These are phyloP conservation scores for Ceratocystis cubensis DNA, from an alignment of 2,329 filamentous ascomycete species.

Conservation along the genomic window DNA sequence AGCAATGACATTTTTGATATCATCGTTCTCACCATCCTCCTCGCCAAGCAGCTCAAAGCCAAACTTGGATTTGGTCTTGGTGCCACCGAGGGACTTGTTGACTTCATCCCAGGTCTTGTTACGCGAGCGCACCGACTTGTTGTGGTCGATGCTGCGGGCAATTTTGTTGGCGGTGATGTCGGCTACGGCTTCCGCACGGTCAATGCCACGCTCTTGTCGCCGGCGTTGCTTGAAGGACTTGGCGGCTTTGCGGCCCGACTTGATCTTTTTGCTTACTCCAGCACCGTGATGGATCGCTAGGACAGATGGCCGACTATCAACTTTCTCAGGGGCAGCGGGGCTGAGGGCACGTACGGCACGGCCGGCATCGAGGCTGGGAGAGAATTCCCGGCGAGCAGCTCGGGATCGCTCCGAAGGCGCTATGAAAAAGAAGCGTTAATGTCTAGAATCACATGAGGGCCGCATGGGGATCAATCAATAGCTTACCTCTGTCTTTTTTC, in stretches of 20 bases:
- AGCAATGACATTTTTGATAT: neutral
- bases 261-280: constrained; percentile 56
- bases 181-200: constrained; percentile 47
- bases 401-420: constrained; percentile 19
- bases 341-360: constrained; percentile 17
- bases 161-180: constrained; percentile 47
- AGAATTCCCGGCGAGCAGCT: constrained; percentile 20
- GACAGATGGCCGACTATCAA: constrained; percentile 45
- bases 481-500: constrained; percentile 20
- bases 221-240: constrained; percentile 43
- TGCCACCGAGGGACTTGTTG: constrained; percentile 33
- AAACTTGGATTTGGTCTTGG: constrained; percentile 22
- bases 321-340: constrained; percentile 12
- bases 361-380: constrained; percentile 17
- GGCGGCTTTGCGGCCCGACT: constrained; percentile 41
- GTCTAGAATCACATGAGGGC: neutral
- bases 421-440: constrained; percentile 6
- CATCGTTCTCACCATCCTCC: constrained; percentile 19
- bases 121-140: constrained; percentile 36
- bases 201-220: constrained; percentile 45
- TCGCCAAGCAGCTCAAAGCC: constrained; percentile 18
- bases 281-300: constrained; percentile 54
- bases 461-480: too few relatives aligned
- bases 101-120: constrained; percentile 47
- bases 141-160: constrained; percentile 40